Conservation (phyloP, 345 rosid genomes). For the Salix udensis region DNA sequence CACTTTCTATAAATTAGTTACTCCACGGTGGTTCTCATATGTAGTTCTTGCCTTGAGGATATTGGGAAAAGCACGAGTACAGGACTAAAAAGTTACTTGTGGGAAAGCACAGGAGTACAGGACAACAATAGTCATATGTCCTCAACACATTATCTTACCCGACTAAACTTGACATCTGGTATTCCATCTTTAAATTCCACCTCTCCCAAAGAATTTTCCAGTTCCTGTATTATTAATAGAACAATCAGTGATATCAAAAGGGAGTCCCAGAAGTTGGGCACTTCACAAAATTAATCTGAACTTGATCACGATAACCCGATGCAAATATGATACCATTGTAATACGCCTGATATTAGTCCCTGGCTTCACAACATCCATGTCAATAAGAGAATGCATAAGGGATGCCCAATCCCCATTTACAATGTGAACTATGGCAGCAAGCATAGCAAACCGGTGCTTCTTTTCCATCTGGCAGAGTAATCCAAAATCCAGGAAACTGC, state of each 20-base stretch:
- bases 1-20: background rate
- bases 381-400: slow-evolving; percentile 69
- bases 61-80: background rate
- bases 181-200: slow-evolving; percentile 75
- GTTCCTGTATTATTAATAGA: slow-evolving; percentile 53
- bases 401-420: slow-evolving; percentile 89
- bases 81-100: background rate
- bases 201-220: slow-evolving; percentile 80
- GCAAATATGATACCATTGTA: slow-evolving; percentile 52
- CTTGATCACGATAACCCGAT: background rate
- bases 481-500: slow-evolving; percentile 93
- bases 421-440: slow-evolving; percentile 85
- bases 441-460: slow-evolving; percentile 90
- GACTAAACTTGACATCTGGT: slow-evolving; percentile 90
- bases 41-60: slow-evolving; percentile 6
- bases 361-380: slow-evolving; percentile 89
- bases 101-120: background rate
- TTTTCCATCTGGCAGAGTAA: slow-evolving; percentile 89
- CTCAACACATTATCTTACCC: slow-evolving; percentile 49
- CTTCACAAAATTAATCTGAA: slow-evolving; percentile 3
- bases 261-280: slow-evolving; percentile 3
- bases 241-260: slow-evolving; percentile 12
- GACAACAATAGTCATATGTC: background rate
- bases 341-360: slow-evolving; percentile 65
- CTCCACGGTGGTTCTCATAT: background rate